Evolutionary conservation across 306 rosid genomes (phyloP).

Genomic region (Comarum palustre): DNA sequence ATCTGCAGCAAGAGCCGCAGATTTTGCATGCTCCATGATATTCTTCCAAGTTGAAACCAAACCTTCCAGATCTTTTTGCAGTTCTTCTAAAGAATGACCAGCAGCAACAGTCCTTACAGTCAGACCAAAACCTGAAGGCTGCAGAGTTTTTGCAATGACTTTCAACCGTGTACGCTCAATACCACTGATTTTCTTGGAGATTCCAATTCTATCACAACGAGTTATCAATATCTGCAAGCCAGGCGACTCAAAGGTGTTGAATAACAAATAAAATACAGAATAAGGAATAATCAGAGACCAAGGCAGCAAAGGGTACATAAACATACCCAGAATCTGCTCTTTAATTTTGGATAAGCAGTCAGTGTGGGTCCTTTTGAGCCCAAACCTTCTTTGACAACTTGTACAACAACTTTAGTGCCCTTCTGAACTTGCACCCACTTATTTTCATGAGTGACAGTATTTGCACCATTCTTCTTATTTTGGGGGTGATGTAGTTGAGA

Average conservation of each 20-base stretch:
- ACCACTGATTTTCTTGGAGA: slow-evolving; percentile 76
- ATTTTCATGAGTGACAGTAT: slow-evolving; percentile 34
- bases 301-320: slow-evolving; percentile 8
- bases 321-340: slow-evolving; percentile 97
- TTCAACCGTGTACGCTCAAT: slow-evolving; percentile 86
- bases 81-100: slow-evolving; percentile 83
- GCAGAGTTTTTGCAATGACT: slow-evolving; percentile 86
- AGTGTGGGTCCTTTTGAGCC: slow-evolving; percentile 89
- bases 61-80: slow-evolving; percentile 83
- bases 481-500: slow-evolving; percentile 44
- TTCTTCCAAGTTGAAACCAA: slow-evolving; percentile 81
- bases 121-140: slow-evolving; percentile 94
- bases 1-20: slow-evolving; percentile 94
- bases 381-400: slow-evolving; percentile 92
- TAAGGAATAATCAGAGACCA: neutral
- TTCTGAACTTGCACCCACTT: slow-evolving; percentile 77
- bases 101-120: slow-evolving; percentile 95
- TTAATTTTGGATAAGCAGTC: slow-evolving; percentile 79
- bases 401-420: slow-evolving; percentile 89
- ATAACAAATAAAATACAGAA: slow-evolving; percentile 15
- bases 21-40: slow-evolving; percentile 82
- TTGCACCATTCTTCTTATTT: slow-evolving; percentile 41
- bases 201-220: slow-evolving; percentile 71
- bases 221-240: slow-evolving; percentile 65
- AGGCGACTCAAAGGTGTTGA: slow-evolving; percentile 28